Percentiles rank a stretch among this genome's conserved stretches.
phyloP scores from a whole-genome alignment of 345 rosid genomes.

The Lepidium aucheri region DNA sequence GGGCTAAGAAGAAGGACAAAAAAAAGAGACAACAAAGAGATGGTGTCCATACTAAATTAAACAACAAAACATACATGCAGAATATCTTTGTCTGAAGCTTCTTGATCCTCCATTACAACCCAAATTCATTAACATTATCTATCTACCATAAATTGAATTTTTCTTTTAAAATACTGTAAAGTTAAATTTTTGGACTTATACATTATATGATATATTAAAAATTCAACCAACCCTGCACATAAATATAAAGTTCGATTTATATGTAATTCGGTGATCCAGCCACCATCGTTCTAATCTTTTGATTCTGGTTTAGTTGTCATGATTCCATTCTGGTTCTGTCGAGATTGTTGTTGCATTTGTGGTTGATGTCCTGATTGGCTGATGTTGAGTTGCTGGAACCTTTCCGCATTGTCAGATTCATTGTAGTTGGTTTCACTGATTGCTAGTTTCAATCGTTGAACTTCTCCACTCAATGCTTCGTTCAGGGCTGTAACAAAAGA shows the following conservation, averaged over 20 bases:
- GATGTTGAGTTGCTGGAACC: constrained; percentile 32
- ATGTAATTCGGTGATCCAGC: constrained; percentile 5
- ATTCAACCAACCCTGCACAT: constrained; percentile 21
- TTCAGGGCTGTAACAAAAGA: constrained; percentile 38
- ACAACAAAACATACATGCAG: constrained; percentile 6
- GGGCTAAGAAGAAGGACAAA: too few species aligned
- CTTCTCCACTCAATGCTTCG: constrained; percentile 43
- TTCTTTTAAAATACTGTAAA: neutral
- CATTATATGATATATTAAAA: constrained; percentile 14
- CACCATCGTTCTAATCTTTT: constrained; percentile 35
- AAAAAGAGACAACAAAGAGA: neutral
- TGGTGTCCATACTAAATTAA: neutral
- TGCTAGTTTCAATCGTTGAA: constrained; percentile 36
- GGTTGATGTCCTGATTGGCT: constrained; percentile 20
- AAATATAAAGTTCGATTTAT: constrained; percentile 1
- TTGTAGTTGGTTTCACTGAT: constrained; percentile 27
- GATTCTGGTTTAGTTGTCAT: constrained; percentile 45
- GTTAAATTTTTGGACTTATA: constrained; percentile 8
- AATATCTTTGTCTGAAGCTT: constrained; percentile 5
- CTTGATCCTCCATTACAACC: neutral
- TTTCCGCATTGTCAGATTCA: constrained; percentile 21
- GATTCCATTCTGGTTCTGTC: constrained; percentile 41
- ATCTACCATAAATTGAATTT: constrained; percentile 9
- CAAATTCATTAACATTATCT: neutral
- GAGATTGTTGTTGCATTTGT: constrained; percentile 22